Evolutionary conservation across 2,329 filamentous ascomycete genomes (phyloP).

Genomic region (Apiospora marii): DNA sequence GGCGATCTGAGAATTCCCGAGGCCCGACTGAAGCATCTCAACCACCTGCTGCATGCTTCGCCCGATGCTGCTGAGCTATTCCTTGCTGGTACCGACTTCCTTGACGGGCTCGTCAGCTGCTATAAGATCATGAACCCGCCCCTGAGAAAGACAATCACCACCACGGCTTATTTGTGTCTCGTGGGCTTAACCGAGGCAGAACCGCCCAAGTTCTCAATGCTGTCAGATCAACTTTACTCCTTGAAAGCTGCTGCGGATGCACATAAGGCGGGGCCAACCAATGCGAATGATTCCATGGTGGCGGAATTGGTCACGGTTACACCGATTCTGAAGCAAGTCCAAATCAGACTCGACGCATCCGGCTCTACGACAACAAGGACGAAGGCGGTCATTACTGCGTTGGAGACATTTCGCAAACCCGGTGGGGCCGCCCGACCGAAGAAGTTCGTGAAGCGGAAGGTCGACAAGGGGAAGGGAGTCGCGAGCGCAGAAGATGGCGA

Average conservation of each 20-base stretch:
- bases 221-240: constrained; percentile 85
- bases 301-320: constrained; percentile 83
- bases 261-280: constrained; percentile 63
- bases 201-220: constrained; percentile 74
- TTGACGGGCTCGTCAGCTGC: constrained; percentile 76
- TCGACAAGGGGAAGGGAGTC: constrained; percentile 71
- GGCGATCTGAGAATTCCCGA: constrained; percentile 64
- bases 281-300: constrained; percentile 75
- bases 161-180: constrained; percentile 78
- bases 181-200: constrained; percentile 72
- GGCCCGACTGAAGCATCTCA: constrained; percentile 63
- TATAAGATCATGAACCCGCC: constrained; percentile 71
- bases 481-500: constrained; percentile 48
- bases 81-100: constrained; percentile 85
- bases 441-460: constrained; percentile 59
- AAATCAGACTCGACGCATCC: constrained; percentile 58
- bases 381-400: constrained; percentile 65
- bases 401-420: constrained; percentile 67
- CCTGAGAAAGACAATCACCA: constrained; percentile 72
- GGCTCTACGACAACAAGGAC: constrained; percentile 62
- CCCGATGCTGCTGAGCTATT: constrained; percentile 67
- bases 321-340: constrained; percentile 72
- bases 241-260: constrained; percentile 76
- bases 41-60: constrained; percentile 69
- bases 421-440: constrained; percentile 60